A percentile compares a stretch with the other conserved stretches of the same genome.
These are phyloP conservation scores for Penicillium hordei DNA, from an alignment of 2,329 filamentous ascomycete species.

Conservation along the genomic window DNA sequence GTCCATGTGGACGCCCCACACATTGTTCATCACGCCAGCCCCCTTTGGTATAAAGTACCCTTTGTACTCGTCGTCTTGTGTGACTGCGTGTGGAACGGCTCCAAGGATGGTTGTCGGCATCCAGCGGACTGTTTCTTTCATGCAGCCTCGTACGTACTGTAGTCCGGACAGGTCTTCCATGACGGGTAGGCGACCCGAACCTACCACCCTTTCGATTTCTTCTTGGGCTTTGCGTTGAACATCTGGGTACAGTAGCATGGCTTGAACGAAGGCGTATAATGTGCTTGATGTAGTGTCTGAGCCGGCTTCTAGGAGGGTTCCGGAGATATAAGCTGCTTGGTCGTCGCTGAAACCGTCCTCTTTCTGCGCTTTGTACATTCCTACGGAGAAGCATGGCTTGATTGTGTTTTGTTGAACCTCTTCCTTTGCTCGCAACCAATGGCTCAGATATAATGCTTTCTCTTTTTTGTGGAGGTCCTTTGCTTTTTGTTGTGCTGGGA, in stretches of 20 bases:
- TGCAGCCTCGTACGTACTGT: slow-evolving; percentile 35
- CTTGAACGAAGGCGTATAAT: slow-evolving; percentile 50
- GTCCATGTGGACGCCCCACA: slow-evolving; percentile 48
- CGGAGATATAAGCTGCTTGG: slow-evolving; percentile 35
- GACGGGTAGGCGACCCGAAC: slow-evolving; percentile 29
- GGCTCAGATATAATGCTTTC: slow-evolving; percentile 42
- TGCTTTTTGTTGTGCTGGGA: slow-evolving; percentile 41
- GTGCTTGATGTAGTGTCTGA: slow-evolving; percentile 54
- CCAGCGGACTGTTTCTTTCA: slow-evolving; percentile 42
- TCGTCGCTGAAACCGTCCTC: slow-evolving; percentile 34
- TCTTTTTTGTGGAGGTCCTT: slow-evolving; percentile 47
- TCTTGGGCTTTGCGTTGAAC: slow-evolving; percentile 44
- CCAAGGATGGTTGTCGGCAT: slow-evolving; percentile 48
- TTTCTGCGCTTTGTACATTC: slow-evolving; percentile 33
- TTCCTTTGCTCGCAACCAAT: slow-evolving; percentile 46
- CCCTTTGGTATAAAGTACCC: slow-evolving; percentile 52
- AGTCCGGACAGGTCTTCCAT: slow-evolving; percentile 33
- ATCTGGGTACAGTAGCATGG: slow-evolving; percentile 50
- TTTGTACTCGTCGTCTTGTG: slow-evolving; percentile 51
- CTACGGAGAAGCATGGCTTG: slow-evolving; percentile 31
- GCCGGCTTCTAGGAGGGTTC: slow-evolving; percentile 44
- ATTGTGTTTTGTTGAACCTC: slow-evolving; percentile 31
- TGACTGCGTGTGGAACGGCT: slow-evolving; percentile 49
- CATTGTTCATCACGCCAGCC: slow-evolving; percentile 48
- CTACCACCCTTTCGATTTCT: slow-evolving; percentile 37